These are phyloP conservation scores for Hyphopichia khmerensis DNA, from an alignment of 1,139 yeast genomes.

Conservation along the genomic window DNA sequence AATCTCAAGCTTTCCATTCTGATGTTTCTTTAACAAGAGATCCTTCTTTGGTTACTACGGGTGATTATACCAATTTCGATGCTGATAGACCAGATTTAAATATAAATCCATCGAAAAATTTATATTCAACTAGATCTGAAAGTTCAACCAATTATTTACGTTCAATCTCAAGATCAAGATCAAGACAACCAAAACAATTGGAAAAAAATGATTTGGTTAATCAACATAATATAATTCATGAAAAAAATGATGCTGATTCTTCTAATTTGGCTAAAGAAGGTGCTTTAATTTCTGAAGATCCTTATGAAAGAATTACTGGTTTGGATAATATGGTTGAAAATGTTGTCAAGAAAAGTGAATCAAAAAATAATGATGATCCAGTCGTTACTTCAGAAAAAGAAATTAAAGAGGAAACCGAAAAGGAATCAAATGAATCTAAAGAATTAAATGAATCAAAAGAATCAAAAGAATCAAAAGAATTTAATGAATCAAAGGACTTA, in stretches of 20 bases:
- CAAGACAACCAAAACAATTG: conserved; percentile 37
- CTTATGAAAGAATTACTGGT: conserved; percentile 38
- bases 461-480: conserved; percentile 7
- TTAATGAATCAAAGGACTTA: conserved; percentile 2
- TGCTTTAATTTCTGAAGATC: conserved; percentile 48
- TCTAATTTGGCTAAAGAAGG: conserved; percentile 43
- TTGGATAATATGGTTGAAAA: conserved; percentile 44
- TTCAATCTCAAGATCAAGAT: conserved; percentile 62
- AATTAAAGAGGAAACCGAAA: conserved; percentile 5
- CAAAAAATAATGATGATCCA: no score
- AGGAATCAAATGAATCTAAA: conserved; percentile 5
- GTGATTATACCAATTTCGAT: conserved; percentile 49
- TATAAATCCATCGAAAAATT: conserved; percentile 17
- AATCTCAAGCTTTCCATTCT: conserved; percentile 17
- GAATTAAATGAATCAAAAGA: conserved; percentile 15
- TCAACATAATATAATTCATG: conserved; percentile 18
- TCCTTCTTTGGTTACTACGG: conserved; percentile 47
- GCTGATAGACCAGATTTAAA: conserved; percentile 34
- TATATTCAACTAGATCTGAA: conserved; percentile 29
- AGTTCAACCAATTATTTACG: conserved; percentile 53
- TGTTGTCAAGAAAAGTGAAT: conserved; percentile 20
- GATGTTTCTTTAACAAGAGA: conserved; percentile 23
- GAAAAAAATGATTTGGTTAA: conserved; percentile 29
- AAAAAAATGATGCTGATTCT: conserved; percentile 45
- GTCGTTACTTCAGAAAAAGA: background rate